Evolutionary conservation across 2,329 filamentous ascomycete species (phyloP).

Genomic region (Cladosporium sphaerospermum): DNA sequence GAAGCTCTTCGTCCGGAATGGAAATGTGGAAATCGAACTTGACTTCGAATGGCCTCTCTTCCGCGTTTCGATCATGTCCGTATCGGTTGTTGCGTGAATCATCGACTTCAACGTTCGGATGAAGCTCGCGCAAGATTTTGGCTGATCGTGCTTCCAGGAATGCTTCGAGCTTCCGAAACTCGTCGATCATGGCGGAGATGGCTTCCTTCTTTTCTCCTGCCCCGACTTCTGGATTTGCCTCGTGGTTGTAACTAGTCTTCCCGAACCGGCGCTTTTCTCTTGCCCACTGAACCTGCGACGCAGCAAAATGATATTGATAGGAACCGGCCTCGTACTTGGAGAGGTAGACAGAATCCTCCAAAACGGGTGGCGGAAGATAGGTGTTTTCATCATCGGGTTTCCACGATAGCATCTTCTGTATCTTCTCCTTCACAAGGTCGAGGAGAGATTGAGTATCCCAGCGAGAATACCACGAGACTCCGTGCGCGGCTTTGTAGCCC

Average conservation of each 20-base stretch:
- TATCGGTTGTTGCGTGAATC: conserved; percentile 2
- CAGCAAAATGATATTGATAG: conserved; percentile 54
- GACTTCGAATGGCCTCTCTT: conserved; percentile 40
- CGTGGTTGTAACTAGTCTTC: conserved; percentile 32
- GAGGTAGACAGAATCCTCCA: conserved; percentile 48
- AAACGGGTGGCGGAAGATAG: conserved; percentile 26
- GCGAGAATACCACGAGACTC: conserved; percentile 20
- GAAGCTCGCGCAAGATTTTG: conserved; percentile 60
- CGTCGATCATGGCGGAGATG: conserved; percentile 45
- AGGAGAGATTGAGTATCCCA: conserved; percentile 41
- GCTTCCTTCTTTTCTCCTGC: conserved; percentile 50
- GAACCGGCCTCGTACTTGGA: conserved; percentile 45
- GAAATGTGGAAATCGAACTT: conserved; percentile 46
- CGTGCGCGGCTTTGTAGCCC: conserved; percentile 30
- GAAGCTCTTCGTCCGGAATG: conserved; percentile 48
- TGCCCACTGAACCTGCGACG: conserved; percentile 26
- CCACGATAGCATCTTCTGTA: conserved; percentile 47
- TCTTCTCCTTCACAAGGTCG: conserved; percentile 52
- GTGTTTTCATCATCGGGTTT: conserved; percentile 27
- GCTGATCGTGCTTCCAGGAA: conserved; percentile 53
- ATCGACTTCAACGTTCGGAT: conserved; percentile 45
- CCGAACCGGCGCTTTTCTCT: conserved; percentile 28
- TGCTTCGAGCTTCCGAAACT: conserved; percentile 52
- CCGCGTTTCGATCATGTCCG: background rate
- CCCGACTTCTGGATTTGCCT: conserved; percentile 28